Conservation (phyloP, 306 rosid species). For the Citrullus mucosospermus region DNA sequence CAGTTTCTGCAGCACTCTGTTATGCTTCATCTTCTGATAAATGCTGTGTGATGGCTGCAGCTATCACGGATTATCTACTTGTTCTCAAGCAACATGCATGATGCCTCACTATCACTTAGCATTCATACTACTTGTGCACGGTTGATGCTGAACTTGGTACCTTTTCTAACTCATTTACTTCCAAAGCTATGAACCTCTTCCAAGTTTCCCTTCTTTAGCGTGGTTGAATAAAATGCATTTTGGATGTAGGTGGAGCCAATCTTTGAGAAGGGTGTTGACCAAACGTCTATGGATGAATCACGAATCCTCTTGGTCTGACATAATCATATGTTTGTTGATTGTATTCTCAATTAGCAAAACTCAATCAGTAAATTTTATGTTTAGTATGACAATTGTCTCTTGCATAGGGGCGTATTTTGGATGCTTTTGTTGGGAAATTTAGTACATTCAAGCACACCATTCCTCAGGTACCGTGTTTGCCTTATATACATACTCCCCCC, state of each 20-base stretch:
- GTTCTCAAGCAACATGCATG: constrained; percentile 98
- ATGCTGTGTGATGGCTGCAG: constrained; percentile 37
- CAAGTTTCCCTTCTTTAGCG: constrained; percentile 6
- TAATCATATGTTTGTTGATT: constrained; percentile 5
- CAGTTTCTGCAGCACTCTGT: constrained; percentile 1
- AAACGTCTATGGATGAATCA: constrained; percentile 91
- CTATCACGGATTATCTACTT: constrained; percentile 88
- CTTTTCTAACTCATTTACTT: constrained; percentile 11
- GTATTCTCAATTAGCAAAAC: neutral
- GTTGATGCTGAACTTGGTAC: constrained; percentile 96
- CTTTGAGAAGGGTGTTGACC: constrained; percentile 95
- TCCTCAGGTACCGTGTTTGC: constrained; percentile 60
- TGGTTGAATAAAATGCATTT: constrained; percentile 8
- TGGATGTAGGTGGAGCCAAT: constrained; percentile 89
- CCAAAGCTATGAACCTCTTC: neutral
- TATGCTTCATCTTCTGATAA: constrained; percentile 13
- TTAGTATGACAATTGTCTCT: constrained; percentile 13
- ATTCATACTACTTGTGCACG: constrained; percentile 99
- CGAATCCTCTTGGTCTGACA: constrained; percentile 75
- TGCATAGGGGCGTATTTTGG: constrained; percentile 84
- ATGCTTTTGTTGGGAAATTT: constrained; percentile 96
- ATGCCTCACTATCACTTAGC: constrained; percentile 89
- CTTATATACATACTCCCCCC: neutral
- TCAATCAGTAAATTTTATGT: constrained; percentile 3
- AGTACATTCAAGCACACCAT: constrained; percentile 90